A percentile compares a stretch with the other conserved stretches of the same genome.
Evolutionary conservation across 2,329 filamentous ascomycete genomes (phyloP).

Genomic region (Kalaharituber pfeilii): DNA sequence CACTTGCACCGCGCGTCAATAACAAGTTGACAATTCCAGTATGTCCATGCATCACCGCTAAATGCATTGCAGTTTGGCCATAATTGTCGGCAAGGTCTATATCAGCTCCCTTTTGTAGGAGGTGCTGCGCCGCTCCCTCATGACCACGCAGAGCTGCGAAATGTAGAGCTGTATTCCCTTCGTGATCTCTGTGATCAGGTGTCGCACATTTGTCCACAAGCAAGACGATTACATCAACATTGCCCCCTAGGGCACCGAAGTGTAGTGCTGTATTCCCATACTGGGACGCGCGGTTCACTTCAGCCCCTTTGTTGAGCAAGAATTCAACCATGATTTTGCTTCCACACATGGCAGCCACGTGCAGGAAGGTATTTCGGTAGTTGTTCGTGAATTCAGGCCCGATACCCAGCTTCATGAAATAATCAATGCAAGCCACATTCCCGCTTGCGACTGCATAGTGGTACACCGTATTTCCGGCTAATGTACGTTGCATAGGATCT

Average conservation of each 20-base stretch:
- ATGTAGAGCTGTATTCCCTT: neutral
- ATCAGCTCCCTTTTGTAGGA: neutral
- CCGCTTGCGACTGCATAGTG: neutral
- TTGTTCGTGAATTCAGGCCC: neutral
- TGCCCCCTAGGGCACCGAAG: neutral
- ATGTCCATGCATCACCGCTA: neutral
- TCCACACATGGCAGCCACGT: neutral
- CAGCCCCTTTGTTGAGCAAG: neutral
- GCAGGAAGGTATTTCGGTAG: neutral
- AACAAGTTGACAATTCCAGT: neutral
- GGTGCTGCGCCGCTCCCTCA: neutral
- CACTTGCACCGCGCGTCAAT: neutral
- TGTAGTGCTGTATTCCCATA: constrained; percentile 2
- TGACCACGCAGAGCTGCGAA: neutral
- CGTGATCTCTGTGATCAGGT: neutral
- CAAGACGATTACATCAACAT: neutral
- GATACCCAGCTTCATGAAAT: neutral
- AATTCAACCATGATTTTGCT: neutral
- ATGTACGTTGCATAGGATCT: neutral
- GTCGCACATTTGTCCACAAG: neutral
- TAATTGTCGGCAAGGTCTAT: neutral
- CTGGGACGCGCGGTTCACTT: neutral
- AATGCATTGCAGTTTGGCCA: neutral
- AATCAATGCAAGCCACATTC: neutral
- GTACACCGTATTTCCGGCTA: neutral